Base-by-base conservation (phyloP, 140 eudicot genomes). In the Bidens hawaiensis region DNA sequence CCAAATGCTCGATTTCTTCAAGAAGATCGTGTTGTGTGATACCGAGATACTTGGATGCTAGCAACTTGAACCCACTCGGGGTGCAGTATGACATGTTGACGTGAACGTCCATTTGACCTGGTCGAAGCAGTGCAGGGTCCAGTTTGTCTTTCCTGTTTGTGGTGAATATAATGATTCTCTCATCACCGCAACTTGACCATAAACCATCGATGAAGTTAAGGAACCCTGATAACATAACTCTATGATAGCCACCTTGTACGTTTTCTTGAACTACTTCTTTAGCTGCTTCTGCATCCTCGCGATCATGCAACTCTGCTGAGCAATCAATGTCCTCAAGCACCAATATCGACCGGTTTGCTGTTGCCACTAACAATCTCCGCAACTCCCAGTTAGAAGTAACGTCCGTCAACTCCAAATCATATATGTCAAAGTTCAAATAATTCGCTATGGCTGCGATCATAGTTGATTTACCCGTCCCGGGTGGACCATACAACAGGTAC, bases 321-420 rank as follows among this genome's bases (percentile, higher is more conserved):
- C 90, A 83, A 46, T 87, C 95, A 34, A 87, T 83, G 45, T 86
- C 95, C 72, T 83, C 93, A 69, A 87, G 82, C 47, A 87, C 95
- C 51, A 87, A 34, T 15, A 84, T 71, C 0, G 89, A 87, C 63
- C 75, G 60, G 31, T 79, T 87, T 0, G 79, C 80, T 0, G 89
- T 81, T 3, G 63, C 72, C 38, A 81, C 49, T 71, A 87, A 25
- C 68, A 84, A 15, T 30, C 51, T 49, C 69, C 83, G 69, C 40
- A 87, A 56, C 14, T 76, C 89, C 0, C 85, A 78, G 43, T 87
- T 77, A 12, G 50, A 69, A 42, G 9, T 62, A 15, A 87, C 9
- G 3, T 48, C 80, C 4, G 79, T 79, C 75, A 87, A 21, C 79
- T 84, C 83, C 73, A 87, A 54, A 50, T 81, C 94, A 72, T 84